Evolutionary conservation across 2,329 filamentous ascomycete genomes (phyloP).

Genomic region (Colletotrichum musicola): DNA sequence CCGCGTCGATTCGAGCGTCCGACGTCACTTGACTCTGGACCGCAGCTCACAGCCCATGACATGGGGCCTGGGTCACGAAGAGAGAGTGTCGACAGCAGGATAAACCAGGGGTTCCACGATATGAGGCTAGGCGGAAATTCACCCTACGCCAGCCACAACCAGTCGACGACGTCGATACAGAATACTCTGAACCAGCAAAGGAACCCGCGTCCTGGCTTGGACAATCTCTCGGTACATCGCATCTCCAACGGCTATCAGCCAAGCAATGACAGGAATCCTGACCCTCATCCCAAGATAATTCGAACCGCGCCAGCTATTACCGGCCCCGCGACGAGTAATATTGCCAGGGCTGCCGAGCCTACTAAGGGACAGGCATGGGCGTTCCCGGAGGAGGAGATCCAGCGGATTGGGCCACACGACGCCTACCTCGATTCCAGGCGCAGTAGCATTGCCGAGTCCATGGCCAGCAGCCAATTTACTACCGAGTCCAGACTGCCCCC

Average conservation of each 20-base stretch:
- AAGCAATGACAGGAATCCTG: conserved; percentile 68
- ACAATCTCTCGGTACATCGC: conserved; percentile 66
- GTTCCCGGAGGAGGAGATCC: conserved; percentile 80
- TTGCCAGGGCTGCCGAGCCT: conserved; percentile 79
- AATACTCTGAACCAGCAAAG: conserved; percentile 77
- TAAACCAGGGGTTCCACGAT: conserved; percentile 78
- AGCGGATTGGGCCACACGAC: conserved; percentile 60
- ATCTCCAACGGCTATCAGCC: conserved; percentile 76
- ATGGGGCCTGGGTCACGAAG: conserved; percentile 69
- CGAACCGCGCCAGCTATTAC: conserved; percentile 83
- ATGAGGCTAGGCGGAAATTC: conserved; percentile 76
- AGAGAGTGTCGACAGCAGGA: conserved; percentile 84
- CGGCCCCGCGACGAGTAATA: conserved; percentile 74
- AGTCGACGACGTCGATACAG: conserved; percentile 81
- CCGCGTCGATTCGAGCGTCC: conserved; percentile 59
- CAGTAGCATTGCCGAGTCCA: conserved; percentile 81
- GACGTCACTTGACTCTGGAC: conserved; percentile 51
- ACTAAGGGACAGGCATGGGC: conserved; percentile 89
- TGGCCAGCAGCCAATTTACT: conserved; percentile 84
- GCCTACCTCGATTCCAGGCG: conserved; percentile 75
- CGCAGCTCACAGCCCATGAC: conserved; percentile 47
- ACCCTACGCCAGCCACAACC: conserved; percentile 82
- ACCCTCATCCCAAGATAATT: conserved; percentile 63
- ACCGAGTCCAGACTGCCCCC: conserved; percentile 78
- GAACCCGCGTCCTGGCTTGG: conserved; percentile 66